phyloP scores from a whole-genome alignment of 2,329 filamentous ascomycete species.

The Apiospora sp. region DNA sequence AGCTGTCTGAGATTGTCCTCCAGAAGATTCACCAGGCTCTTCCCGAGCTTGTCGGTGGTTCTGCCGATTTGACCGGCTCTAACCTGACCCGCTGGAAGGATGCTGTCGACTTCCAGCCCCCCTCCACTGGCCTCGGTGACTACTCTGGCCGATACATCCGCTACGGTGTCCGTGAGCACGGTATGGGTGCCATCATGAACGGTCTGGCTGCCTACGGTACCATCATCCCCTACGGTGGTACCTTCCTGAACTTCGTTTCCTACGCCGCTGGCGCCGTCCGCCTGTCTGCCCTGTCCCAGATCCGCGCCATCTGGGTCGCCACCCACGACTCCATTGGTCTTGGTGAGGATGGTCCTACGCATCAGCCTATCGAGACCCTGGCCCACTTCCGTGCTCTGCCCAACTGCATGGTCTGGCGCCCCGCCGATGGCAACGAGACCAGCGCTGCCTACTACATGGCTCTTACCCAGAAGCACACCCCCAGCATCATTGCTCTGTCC shows the following conservation, averaged over 20 bases:
- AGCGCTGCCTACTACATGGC: constrained; percentile 97
- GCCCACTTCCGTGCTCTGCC: constrained; percentile 98
- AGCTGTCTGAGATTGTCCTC: constrained; percentile 94
- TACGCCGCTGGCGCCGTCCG: constrained; percentile 96
- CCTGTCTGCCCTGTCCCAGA: constrained; percentile 89
- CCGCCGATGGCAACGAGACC: constrained; percentile 97
- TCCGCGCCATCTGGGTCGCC: constrained; percentile 93
- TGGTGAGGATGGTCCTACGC: constrained; percentile 96
- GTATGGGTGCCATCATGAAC: constrained; percentile 93
- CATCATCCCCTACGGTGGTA: constrained; percentile 91
- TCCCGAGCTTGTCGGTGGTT: constrained; percentile 94
- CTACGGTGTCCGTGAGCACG: constrained; percentile 92
- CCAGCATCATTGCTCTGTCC: constrained; percentile 91
- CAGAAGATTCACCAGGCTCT: constrained; percentile 83
- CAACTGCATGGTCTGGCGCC: constrained; percentile 99
- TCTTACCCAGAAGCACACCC: constrained; percentile 87
- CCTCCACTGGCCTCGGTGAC: constrained; percentile 83
- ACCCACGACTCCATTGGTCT: constrained; percentile 99
- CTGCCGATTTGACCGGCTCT: constrained; percentile 96
- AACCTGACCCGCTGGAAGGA: constrained; percentile 99
- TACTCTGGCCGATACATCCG: constrained; percentile 91
- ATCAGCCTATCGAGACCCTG: constrained; percentile 98
- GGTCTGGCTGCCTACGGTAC: constrained; percentile 95
- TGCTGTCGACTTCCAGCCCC: constrained; percentile 96
- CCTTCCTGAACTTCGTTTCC: constrained; percentile 99